Evolutionary conservation across 1,284 basidiomycete species (phyloP), one percentile per base, ranked within the genome.

Genomic region (Termitomyces sp.): DNA sequence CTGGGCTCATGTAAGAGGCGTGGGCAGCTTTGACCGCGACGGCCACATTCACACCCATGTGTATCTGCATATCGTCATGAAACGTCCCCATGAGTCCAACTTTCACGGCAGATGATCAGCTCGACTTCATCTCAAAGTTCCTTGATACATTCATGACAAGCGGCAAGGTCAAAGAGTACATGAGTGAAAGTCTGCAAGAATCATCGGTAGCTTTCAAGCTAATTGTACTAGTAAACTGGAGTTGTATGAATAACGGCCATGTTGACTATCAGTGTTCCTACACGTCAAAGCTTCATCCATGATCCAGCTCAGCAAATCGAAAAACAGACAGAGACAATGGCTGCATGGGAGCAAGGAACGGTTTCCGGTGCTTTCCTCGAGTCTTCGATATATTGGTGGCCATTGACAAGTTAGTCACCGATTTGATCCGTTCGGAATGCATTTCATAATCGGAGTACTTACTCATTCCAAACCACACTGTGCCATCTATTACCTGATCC

Each of bases 91-190:
- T 76, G 75, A 1, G 70, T 74, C 76, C 76, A 79, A 0, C 76
- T 75, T 21, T 67, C 56, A 12, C 36, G 33, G 0, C 57, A 53
- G 7, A 75, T 53, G 5, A 73, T 63, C 0, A 50, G 48, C 46
- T 74, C 67, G 0, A 76, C 65, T 55, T 81, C 79, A 31, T 76
- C 71, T 0, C 78, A 70, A 48, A 81, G 62, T 2, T 72, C 68
- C 1, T 62, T 56, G 2, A 71, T 59, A 50, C 70, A 72, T 55
- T 76, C 68, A 0, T 75, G 74, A 56, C 70, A 57, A 0, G 64
- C 64, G 2, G 77, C 73, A 6, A 80, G 63, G 41, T 76, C 64
- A 53, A 67, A 76, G 1, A 81, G 50, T 1, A 57, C 57, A n/a
- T 58, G 57, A 3, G 38, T 46, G 7, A 61, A 55, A 6, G 53